phyloP scores from a whole-genome alignment of 1,284 basidiomycete genomes.

The Volvariella surrecta region DNA sequence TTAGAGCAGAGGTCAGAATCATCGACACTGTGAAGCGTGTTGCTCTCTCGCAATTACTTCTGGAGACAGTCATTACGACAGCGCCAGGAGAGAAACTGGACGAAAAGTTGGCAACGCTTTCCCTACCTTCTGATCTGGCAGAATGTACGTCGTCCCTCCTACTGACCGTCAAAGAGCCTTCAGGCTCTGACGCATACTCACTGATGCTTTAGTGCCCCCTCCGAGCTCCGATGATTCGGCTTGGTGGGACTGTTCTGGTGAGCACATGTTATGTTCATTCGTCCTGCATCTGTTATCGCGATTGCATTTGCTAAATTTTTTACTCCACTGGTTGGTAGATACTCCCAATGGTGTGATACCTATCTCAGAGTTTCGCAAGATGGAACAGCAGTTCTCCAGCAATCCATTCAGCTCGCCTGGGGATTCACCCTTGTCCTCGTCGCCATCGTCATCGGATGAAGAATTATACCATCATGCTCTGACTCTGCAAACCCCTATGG shows the following conservation, averaged over 20 bases:
- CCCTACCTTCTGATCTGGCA: slow-evolving; percentile 29
- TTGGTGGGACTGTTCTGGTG: slow-evolving; percentile 75
- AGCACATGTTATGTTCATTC: too few species aligned
- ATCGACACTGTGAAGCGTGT: slow-evolving; percentile 74
- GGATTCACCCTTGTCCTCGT: slow-evolving; percentile 57
- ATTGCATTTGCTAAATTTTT: too few species aligned
- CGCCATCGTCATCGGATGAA: slow-evolving; percentile 75
- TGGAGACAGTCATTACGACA: slow-evolving; percentile 53
- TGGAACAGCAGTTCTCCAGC: slow-evolving; percentile 23
- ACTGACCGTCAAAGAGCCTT: too few species aligned
- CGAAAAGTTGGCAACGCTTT: slow-evolving; percentile 55
- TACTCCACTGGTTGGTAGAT: slow-evolving; percentile 28
- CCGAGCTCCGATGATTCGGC: slow-evolving; percentile 66
- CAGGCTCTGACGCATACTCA: too few species aligned
- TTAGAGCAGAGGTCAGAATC: slow-evolving; percentile 69
- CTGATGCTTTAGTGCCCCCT: slow-evolving; percentile 49
- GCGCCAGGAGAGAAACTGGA: slow-evolving; percentile 59
- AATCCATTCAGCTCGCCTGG: slow-evolving; percentile 67
- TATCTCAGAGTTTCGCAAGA: slow-evolving; percentile 29
- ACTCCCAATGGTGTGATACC: slow-evolving; percentile 56
- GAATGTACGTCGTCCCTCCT: slow-evolving; percentile 19
- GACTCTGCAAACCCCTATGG: slow-evolving; percentile 53
- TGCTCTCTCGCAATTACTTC: slow-evolving; percentile 59
- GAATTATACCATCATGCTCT: slow-evolving; percentile 68
- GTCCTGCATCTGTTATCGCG: too few species aligned